Base-by-base conservation (phyloP, 208 protist species). In the Trypanosoma boissoni region DNA sequence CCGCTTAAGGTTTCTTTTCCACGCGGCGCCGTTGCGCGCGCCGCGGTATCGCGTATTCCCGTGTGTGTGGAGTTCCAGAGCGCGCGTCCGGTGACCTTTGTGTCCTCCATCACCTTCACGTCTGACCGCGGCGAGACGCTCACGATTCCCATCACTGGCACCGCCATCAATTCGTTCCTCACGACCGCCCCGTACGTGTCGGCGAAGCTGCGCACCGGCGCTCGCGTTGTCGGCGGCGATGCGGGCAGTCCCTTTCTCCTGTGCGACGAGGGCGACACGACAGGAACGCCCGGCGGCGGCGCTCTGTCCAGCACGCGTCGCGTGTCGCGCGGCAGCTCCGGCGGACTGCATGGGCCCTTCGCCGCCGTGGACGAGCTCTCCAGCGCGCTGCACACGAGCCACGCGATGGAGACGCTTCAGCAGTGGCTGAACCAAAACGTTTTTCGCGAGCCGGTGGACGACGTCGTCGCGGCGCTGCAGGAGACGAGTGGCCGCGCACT, bases 131-230 rank as follows among this genome's bases (percentile, higher is more conserved):
- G 88, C 26, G 79, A 88, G 50, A 65, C 21, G 20, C 86, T 97
- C 43, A 75, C 72, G 16, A 61, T 98, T 29, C 67, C 68, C 39
- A 74, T 98, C 37, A 83, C 73, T 24, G 88, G 77, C 48, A 87
- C 80, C 29, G 64, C 91, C 26, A 80, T 97, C 63, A 97, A 97
- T 60, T 96, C 81, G 10, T 76, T 98, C 39, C 45, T 97, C 36
- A 91, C 92, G 21, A 84, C 65, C n/a, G 66, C 64, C 10, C 61
- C 54, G 2, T 67, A 76, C 12, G 74, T 91, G 23, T 45, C 70
- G 18, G 70, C 78, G 46, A 41, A n/a, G n/a, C n/a, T 39, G n/a
- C 34, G 51, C 37, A 36, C 44, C 29, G 32, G 48, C 12, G 68
- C 53, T 43, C 41, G 49, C 34, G 85, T 76, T 59, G 58, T 12